phyloP scores from a whole-genome alignment of 257 asterid genomes.

The Ophiorrhiza pumila region DNA sequence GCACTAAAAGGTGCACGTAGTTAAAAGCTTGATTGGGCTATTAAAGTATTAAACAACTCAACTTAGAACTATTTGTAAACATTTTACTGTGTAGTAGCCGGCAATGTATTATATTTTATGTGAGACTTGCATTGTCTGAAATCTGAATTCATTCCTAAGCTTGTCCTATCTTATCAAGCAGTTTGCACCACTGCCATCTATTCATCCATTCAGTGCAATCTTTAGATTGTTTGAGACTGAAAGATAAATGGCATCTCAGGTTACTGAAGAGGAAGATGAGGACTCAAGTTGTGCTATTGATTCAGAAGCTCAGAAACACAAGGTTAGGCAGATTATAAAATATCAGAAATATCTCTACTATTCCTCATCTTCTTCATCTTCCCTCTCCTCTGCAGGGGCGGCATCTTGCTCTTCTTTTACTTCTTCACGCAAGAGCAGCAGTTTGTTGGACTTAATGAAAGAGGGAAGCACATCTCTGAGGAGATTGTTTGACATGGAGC shows the following conservation, averaged over 20 bases:
- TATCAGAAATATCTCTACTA: slow-evolving; percentile 55
- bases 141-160: background rate
- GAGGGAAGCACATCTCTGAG: slow-evolving; percentile 65
- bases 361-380: slow-evolving; percentile 33
- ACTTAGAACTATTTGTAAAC: background rate
- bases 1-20: background rate
- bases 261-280: slow-evolving; percentile 38
- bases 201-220: background rate
- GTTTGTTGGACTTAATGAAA: slow-evolving; percentile 57
- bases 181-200: background rate
- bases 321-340: slow-evolving; percentile 42
- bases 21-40: background rate
- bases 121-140: background rate
- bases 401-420: slow-evolving; percentile 33
- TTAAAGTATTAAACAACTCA: background rate
- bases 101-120: slow-evolving; percentile 2
- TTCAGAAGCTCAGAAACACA: slow-evolving; percentile 35
- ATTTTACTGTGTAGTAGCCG: slow-evolving; percentile 11
- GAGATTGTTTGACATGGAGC: slow-evolving; percentile 69
- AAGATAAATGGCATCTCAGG: slow-evolving; percentile 51
- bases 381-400: slow-evolving; percentile 23
- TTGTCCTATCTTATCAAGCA: background rate
- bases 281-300: slow-evolving; percentile 23
- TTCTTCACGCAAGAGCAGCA: slow-evolving; percentile 34
- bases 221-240: background rate